Evolutionary conservation across 2,329 filamentous ascomycete species (phyloP).

Genomic region (Colletotrichum sp.): DNA sequence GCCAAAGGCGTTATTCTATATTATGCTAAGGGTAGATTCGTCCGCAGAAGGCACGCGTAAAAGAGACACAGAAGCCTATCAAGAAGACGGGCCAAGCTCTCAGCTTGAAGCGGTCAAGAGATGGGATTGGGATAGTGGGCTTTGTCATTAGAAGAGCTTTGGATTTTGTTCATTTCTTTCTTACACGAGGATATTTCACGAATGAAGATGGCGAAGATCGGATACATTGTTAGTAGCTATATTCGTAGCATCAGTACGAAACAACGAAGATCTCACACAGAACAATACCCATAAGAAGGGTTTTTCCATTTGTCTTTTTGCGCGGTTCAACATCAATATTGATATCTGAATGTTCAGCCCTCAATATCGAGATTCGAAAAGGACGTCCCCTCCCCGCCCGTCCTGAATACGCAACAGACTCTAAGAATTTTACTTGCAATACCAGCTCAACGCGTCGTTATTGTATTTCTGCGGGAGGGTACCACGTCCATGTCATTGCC

Average conservation of each 20-base stretch:
- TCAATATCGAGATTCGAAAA: neutral
- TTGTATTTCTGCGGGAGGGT: neutral
- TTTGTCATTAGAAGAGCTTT: neutral
- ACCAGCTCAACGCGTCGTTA: neutral
- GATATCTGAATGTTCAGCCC: neutral
- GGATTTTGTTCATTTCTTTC: neutral
- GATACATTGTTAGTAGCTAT: rapidly evolving
- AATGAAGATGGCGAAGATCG: rapidly evolving
- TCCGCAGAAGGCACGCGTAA: neutral
- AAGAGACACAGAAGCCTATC: neutral
- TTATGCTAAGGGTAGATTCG: neutral
- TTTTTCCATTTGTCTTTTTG: neutral
- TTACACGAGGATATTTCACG: rapidly evolving
- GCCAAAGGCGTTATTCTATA: neutral
- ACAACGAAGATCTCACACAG: rapidly evolving
- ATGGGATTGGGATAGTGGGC: neutral
- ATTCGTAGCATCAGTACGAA: no score
- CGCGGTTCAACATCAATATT: neutral
- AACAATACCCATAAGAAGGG: neutral
- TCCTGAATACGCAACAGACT: neutral
- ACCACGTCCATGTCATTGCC: neutral
- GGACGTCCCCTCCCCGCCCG: neutral
- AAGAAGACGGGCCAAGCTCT: neutral
- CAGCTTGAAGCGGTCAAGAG: neutral
- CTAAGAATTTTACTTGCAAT: neutral